A percentile compares a stretch with the other conserved stretches of the same genome.
phyloP scores from a whole-genome alignment of 306 rosid genomes.

The barrel medic (Medicago truncatula) region DNA sequence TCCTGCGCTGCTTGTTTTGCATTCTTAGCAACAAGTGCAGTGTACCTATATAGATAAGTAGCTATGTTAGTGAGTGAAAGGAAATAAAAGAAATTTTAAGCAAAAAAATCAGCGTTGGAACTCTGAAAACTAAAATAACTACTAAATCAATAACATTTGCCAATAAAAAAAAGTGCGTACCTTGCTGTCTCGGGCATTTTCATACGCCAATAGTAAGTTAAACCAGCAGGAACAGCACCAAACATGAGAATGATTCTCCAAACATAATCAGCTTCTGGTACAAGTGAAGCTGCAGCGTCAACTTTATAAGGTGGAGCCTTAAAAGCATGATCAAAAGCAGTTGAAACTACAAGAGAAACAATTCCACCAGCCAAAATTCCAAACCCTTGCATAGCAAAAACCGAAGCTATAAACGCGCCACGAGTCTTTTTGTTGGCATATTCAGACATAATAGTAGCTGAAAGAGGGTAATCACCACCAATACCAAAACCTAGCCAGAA shows the following conservation, averaged over 20 bases:
- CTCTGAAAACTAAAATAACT: background rate
- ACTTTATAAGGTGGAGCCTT: conserved; percentile 32
- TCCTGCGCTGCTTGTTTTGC: conserved; percentile 43
- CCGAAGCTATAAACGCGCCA: conserved; percentile 43
- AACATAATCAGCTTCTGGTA: conserved; percentile 42
- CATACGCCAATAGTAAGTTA: conserved; percentile 51
- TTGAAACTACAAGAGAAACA: conserved; percentile 27
- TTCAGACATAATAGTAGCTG: conserved; percentile 49
- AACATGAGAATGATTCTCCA: conserved; percentile 48
- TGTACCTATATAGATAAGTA: conserved; percentile 22
- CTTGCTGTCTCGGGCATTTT: conserved; percentile 49
- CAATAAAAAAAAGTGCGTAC: conserved; percentile 1
- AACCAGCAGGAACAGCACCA: conserved; percentile 43
- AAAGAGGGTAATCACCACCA: conserved; percentile 51
- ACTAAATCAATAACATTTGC: background rate
- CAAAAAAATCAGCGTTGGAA: background rate
- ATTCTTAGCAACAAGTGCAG: conserved; percentile 44
- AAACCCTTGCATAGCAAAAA: conserved; percentile 48
- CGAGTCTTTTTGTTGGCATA: conserved; percentile 45
- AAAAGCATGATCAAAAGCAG: conserved; percentile 40
- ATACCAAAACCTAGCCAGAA: conserved; percentile 51
- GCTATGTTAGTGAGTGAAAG: background rate
- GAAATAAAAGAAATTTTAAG: background rate
- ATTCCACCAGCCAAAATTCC: conserved; percentile 42
- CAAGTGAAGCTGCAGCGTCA: conserved; percentile 23